Evolutionary conservation across 2,329 filamentous ascomycete species (phyloP).

Genomic region (Coniochaeta sp.): DNA sequence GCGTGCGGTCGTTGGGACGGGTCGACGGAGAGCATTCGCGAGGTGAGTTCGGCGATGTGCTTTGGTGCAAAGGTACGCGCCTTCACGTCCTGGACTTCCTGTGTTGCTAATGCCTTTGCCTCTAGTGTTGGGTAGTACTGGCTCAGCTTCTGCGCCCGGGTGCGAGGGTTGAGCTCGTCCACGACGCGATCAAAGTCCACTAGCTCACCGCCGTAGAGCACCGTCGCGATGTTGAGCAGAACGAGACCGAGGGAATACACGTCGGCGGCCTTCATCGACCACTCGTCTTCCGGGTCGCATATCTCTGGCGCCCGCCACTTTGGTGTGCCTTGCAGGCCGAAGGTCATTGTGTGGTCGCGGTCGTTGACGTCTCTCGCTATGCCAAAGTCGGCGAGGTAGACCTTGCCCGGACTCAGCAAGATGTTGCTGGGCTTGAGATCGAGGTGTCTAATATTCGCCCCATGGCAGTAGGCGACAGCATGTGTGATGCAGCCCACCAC

Average conservation of each 20-base stretch:
- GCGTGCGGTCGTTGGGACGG: constrained; percentile 25
- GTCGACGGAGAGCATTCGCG: constrained; percentile 25
- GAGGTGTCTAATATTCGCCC: constrained; percentile 34
- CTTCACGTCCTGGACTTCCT: constrained; percentile 27
- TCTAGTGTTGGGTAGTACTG: constrained; percentile 26
- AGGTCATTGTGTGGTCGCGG: constrained; percentile 36
- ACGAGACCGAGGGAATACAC: constrained; percentile 41
- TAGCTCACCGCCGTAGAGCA: constrained; percentile 32
- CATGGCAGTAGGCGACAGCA: constrained; percentile 34
- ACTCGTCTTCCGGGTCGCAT: constrained; percentile 25
- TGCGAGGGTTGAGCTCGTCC: constrained; percentile 16
- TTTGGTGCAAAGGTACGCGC: constrained; percentile 32
- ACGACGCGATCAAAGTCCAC: constrained; percentile 31
- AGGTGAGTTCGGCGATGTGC: constrained; percentile 29
- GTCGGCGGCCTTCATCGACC: constrained; percentile 40
- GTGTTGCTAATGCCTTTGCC: constrained; percentile 25
- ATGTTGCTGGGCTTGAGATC: constrained; percentile 43
- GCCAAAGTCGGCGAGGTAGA: constrained; percentile 43
- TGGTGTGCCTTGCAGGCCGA: constrained; percentile 31
- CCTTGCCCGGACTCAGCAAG: constrained; percentile 33
- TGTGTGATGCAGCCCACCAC: constrained; percentile 37
- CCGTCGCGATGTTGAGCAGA: constrained; percentile 35
- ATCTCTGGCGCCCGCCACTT: constrained; percentile 41
- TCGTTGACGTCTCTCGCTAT: constrained; percentile 39
- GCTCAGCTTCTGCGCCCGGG: constrained; percentile 26